Evolutionary conservation across 768 basidiomycete species (phyloP), one percentile per base, ranked within the genome.

Genomic region (Macrolepiota albuminosa): DNA sequence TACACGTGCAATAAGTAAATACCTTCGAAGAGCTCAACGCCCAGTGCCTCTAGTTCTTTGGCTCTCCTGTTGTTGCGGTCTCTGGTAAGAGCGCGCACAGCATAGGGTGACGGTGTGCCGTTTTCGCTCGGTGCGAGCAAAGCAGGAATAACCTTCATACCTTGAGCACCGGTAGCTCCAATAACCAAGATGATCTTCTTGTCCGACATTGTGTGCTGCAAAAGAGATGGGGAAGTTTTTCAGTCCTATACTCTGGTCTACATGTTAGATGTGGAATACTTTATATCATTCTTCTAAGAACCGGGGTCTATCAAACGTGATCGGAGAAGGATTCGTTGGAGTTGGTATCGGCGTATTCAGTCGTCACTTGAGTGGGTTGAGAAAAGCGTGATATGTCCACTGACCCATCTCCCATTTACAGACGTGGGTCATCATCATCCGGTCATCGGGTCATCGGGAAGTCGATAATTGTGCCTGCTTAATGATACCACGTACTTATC

Each of bases 141-240:
- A 31, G 70, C 71, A 54, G 74, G 69, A 39, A 78, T 71, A 52
- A 78, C 75, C 24, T 70, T 70, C 58, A 72, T 64, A 14, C 79
- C 79, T 59, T 81, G 79, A 3, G 78, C 78, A 54, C 79, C 79
- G 40, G 79, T 80, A 8, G 75, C 79, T 40, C 79, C 79, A 34
- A 80, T 74, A 43, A 80, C 76, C 46, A 78, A 70, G 57, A 80
- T 77, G 56, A 76, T 63, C 65, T 76, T 78, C 61, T 66, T 66
- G 45, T 47, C 54, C 14, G 58, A 63, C 62, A 65, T 62, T n/a
- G 4, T 54, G 59, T 54, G 26, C 14, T 50, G 18, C 8, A 18
- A 43, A n/a, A 24, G 40, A 56, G 34, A 33, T 7, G 18, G 45
- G 39, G 42, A 37, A 39, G 29, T 42, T 34, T 50, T 34, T 16